Evolutionary conservation across 169 alveolate genomes (phyloP), one percentile per base, ranked within the genome.

Genomic region (Miamiensis avidus): DNA sequence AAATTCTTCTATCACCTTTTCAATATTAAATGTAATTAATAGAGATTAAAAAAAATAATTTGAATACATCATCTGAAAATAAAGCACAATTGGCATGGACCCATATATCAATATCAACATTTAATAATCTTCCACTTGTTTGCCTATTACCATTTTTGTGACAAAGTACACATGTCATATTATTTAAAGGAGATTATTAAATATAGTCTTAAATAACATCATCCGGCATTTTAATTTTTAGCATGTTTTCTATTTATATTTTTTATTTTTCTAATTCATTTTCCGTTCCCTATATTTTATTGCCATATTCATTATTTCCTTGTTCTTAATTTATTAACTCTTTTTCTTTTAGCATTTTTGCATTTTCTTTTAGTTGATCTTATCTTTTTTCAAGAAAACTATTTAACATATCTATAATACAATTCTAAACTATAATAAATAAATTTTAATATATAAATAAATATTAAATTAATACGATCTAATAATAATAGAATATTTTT

Each of bases 41-140:
- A n/a, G n/a, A n/a, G n/a, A n/a, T n/a, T n/a, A n/a, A n/a, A n/a
- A n/a, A n/a, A n/a, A n/a, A n/a, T n/a, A n/a, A n/a, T n/a, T n/a
- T n/a, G n/a, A n/a, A 74, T 0, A 89, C 92, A 69, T 91, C 94
- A n/a, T 84, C 81, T 29, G 88, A 79, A 94, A 93, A 93, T 1
- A 90, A 75, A 6, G 92, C 96, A 76, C 96, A 93, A 76, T 93
- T 93, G 1, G 85, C 85, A 85, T 93, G 96, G 25, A 93, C 93
- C 89, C 91, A 93, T 78, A 88, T 76, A 26, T 87, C 87, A n/a
- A 78, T 89, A 49, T 89, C 83, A 34, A 89, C 89, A 31, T 93
- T 92, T 31, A 93, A 84, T 6, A 93, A 90, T 75, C 96, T 88
- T 0, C 96, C 96, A 64, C 87, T 78, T 69, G 89, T 82, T 30